Conservation (phyloP, 371 early-diverging fungal genomes). For the Entomophthora muscae region DNA sequence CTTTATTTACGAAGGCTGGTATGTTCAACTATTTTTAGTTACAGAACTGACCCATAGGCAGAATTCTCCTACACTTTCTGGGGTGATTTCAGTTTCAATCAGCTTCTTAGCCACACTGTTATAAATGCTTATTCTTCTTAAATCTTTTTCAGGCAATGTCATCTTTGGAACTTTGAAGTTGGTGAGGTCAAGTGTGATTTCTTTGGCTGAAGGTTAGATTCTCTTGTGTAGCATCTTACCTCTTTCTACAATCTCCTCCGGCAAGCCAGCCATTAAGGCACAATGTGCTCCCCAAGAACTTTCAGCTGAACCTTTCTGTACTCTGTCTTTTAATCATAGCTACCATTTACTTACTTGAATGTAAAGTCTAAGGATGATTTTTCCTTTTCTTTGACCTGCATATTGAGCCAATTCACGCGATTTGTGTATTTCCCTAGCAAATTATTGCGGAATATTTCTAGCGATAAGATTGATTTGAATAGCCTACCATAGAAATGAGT, state of each 20-base stretch:
- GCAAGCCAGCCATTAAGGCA: background rate
- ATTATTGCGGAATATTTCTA: slow-evolving; percentile 1
- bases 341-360: slow-evolving; percentile 1
- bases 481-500: slow-evolving; percentile 7
- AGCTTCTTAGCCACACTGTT: background rate
- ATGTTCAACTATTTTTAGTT: background rate
- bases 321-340: background rate
- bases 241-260: background rate
- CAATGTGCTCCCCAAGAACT: slow-evolving; percentile 2
- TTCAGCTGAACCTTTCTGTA: background rate
- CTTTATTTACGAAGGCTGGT: too few species aligned
- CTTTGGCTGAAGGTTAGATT: background rate
- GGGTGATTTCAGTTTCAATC: background rate
- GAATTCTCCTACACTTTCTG: background rate
- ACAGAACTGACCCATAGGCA: background rate
- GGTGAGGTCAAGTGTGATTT: background rate
- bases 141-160: background rate
- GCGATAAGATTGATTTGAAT: background rate
- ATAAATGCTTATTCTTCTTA: background rate
- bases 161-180: background rate
- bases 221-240: background rate
- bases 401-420: background rate
- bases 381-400: background rate
- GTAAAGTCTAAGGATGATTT: background rate
- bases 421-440: background rate